Conservation (phyloP, 768 basidiomycete genomes). For the Mycena kentingensis region DNA sequence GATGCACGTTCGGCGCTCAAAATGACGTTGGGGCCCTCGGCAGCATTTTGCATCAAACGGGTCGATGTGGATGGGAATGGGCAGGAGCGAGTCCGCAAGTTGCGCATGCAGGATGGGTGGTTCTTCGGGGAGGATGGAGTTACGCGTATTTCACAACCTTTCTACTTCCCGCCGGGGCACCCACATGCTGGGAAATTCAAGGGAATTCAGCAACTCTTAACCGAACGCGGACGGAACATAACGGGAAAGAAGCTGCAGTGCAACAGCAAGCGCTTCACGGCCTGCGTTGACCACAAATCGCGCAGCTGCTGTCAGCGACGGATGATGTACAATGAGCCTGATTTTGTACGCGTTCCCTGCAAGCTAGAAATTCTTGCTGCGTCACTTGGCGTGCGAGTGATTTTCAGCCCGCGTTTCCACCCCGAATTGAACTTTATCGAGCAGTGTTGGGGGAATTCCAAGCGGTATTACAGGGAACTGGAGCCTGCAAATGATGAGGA, state of each 20-base stretch:
- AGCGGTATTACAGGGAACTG: neutral
- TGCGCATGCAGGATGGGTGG: neutral
- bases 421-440: neutral
- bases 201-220: neutral
- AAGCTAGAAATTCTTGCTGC: neutral
- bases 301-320: neutral
- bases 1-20: neutral
- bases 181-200: neutral
- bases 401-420: neutral
- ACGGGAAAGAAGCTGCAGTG: neutral
- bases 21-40: neutral
- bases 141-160: neutral
- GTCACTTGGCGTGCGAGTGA: neutral
- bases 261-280: neutral
- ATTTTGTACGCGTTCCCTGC: neutral
- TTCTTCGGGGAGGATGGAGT: neutral
- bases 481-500: too few species aligned
- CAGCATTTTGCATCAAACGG: neutral
- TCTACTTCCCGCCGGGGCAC: neutral
- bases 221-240: neutral
- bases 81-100: neutral
- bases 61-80: neutral
- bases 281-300: neutral
- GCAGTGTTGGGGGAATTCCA: neutral
- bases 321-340: neutral